Base-by-base conservation (phyloP, 371 early-diverging fungal species). In the Lichtheimia ramosa region DNA sequence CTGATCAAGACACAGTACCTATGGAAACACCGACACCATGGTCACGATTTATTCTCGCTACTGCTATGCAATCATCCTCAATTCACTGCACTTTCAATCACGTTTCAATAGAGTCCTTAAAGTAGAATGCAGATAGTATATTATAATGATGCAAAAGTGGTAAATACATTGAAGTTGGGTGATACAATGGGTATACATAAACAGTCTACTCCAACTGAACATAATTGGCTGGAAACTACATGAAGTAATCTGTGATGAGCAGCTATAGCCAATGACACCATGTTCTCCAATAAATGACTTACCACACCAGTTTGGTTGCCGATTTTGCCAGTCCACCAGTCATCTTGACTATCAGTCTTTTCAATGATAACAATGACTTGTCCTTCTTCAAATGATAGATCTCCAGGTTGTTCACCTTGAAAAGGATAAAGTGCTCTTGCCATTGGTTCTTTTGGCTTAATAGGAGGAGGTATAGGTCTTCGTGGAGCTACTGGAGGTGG, bases 281-380 rank as follows among this genome's bases (percentile, higher is more conserved):
- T 7, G 0, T 34, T 10, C 34, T 8, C 0, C 10, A 8, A 5
- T 34, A 34, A 6, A 34, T 1, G 1, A 56, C 75, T 79, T 79
- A 83, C 83, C 15, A 72, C 64, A 21, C 94, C 94, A 58, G 77
- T 79, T 56, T 70, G 63, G 27, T 86, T 89, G 25, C 87, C 79
- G 28, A 81, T 73, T 51, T 56, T 75, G 14, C 93, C 94, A 28
- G 81, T 82, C 94, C 94, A 92, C 94, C 93, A 93, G 66, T 89
- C 89, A 60, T 92, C 80, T n/a, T 73, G 75, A 50, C 79, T 83
- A 6, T 86, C 85, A 1, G 87, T 85, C 48, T 82, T 79, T 56
- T 87, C 77, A 21, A 77, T 59, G 21, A 94, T 78, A 0, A 74
- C 82, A 59, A 94, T 90, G 14, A 89, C 61, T 68, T 93, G 92